phyloP scores from a whole-genome alignment of 352 stramenopile species.

The Globisporangium recalcitrans region DNA sequence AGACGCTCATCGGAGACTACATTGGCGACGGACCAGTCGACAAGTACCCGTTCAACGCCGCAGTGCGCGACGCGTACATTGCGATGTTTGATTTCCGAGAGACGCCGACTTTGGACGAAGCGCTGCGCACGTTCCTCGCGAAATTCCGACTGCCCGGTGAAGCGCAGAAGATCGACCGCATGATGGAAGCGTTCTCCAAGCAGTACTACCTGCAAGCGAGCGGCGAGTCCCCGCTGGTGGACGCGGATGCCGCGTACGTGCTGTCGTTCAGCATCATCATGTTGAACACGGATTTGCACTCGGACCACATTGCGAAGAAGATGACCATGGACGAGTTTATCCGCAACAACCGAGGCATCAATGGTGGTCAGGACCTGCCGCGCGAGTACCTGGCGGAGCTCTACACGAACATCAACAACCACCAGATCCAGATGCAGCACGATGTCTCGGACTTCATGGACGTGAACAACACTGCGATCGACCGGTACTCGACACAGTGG shows the following conservation, averaged over 20 bases:
- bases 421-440: slow-evolving; percentile 88
- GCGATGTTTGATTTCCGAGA: slow-evolving; percentile 94
- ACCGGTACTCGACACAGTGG: slow-evolving; percentile 87
- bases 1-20: slow-evolving; percentile 95
- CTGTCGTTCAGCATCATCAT: slow-evolving; percentile 99
- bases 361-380: slow-evolving; percentile 70
- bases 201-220: slow-evolving; percentile 84
- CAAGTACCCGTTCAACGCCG: slow-evolving; percentile 95
- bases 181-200: slow-evolving; percentile 96
- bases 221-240: slow-evolving; percentile 48
- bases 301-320: slow-evolving; percentile 84
- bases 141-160: slow-evolving; percentile 96
- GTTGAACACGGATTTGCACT: slow-evolving; percentile 99
- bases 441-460: slow-evolving; percentile 83
- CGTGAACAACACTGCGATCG: slow-evolving; percentile 48
- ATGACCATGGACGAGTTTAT: slow-evolving; percentile 87
- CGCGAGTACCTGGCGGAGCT: slow-evolving; percentile 62
- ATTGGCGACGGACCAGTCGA: slow-evolving; percentile 92
- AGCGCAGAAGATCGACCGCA: slow-evolving; percentile 97
- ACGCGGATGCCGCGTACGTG: slow-evolving; percentile 93
- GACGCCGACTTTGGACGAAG: slow-evolving; percentile 82
- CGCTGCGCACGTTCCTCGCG: slow-evolving; percentile 90
- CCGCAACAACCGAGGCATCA: slow-evolving; percentile 85
- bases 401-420: slow-evolving; percentile 78
- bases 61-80: slow-evolving; percentile 79